Evolutionary conservation across 345 rosid genomes (phyloP), one percentile per base, ranked within the genome.

Genomic region (Passiflora organensis): DNA sequence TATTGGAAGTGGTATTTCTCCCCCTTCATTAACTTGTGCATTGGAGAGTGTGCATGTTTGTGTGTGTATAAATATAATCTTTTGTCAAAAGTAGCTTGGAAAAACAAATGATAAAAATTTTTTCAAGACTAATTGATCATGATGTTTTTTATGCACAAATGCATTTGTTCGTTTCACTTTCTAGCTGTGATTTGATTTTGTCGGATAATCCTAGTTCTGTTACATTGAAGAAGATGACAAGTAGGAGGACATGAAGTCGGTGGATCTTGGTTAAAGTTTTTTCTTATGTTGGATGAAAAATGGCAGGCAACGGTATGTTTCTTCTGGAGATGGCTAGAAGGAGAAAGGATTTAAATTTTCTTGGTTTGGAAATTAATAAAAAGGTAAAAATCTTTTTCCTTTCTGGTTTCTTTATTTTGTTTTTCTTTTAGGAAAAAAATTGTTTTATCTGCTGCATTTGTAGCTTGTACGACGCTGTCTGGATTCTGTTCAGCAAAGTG

Each of bases 1-100:
- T 70, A 73, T 84, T 60, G 91, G 91, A 76, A 72, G 87, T 46
- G 91, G 87, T 84, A 77, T 50, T 45, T 22, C 24, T 52, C 55
- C 54, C n/a, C 41, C 36, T 23, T 50, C 55, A 32, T 51, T 45
- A 19, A 10, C 39, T 61, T 18, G n/a, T n/a, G n/a, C n/a, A n/a
- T n/a, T n/a, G n/a, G n/a, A n/a, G n/a, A n/a, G n/a, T n/a, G n/a
- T n/a, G n/a, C n/a, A 41, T 37, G 20, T 58, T 54, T 55, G n/a
- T n/a, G n/a, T n/a, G n/a, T n/a, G n/a, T n/a, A n/a, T n/a, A n/a
- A n/a, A n/a, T n/a, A n/a, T n/a, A n/a, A n/a, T n/a, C n/a, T 23
- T 52, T 6, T 51, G 22, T 48, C 13, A 34, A 55, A 44, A 16
- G 48, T 10, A 28, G 34, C 34, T 28, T 2, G 3, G 5, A 28